phyloP scores from a whole-genome alignment of 495 filamentous ascomycete genomes.

The Cetradonia linearis region DNA sequence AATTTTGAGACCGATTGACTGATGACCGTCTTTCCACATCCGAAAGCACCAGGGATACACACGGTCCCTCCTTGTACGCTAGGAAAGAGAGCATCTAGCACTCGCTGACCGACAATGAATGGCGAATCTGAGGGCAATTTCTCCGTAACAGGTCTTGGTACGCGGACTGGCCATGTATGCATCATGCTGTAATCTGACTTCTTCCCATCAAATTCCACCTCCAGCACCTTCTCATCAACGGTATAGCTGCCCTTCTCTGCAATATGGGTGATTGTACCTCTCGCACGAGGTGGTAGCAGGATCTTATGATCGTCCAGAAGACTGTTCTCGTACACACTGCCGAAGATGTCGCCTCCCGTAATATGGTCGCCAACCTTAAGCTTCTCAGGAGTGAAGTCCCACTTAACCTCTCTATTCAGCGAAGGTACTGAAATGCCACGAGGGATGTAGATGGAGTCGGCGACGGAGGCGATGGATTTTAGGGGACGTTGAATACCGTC shows the following conservation, averaged over 20 bases:
- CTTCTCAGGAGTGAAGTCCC: constrained; percentile 80
- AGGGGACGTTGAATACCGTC: constrained; percentile 97
- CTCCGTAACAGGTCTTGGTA: constrained; percentile 80
- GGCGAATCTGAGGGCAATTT: constrained; percentile 79
- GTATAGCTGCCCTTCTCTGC: constrained; percentile 85
- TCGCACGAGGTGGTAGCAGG: constrained; percentile 79
- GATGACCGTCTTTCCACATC: constrained; percentile 99
- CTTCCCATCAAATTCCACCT: constrained; percentile 93
- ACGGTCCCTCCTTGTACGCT: constrained; percentile 95
- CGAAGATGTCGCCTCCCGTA: constrained; percentile 90
- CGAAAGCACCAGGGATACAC: constrained; percentile 96
- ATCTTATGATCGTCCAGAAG: constrained; percentile 93
- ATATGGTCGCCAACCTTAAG: constrained; percentile 95
- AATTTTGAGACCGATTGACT: constrained; percentile 97
- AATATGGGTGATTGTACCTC: constrained; percentile 85
- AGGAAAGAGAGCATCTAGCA: constrained; percentile 95
- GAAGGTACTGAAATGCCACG: constrained; percentile 85
- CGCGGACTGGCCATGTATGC: constrained; percentile 99
- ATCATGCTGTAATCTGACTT: constrained; percentile 92
- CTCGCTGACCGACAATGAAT: constrained; percentile 92
- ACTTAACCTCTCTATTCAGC: constrained; percentile 78
- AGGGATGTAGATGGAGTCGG: constrained; percentile 90
- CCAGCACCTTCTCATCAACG: constrained; percentile 86
- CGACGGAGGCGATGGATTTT: constrained; percentile 63
- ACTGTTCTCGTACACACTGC: constrained; percentile 90